These are phyloP conservation scores for Lactuca sativa DNA, from an alignment of 129 eudicot species.

Conservation along the genomic window DNA sequence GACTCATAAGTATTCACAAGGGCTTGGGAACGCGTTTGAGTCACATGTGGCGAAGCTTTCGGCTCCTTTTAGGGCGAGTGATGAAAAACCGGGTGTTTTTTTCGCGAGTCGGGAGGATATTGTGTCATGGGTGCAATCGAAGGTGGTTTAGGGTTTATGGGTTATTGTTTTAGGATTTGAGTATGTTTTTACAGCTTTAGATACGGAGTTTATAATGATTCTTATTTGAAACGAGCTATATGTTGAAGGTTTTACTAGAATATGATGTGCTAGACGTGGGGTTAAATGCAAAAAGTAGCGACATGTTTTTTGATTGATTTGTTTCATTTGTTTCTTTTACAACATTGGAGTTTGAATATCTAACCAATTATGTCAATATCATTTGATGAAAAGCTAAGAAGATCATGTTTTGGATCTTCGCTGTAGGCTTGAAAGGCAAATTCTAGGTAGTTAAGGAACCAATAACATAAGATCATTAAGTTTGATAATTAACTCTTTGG, in stretches of 20 bases:
- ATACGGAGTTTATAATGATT: constrained; percentile 28
- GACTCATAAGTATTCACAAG: constrained; percentile 65
- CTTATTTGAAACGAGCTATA: constrained; percentile 32
- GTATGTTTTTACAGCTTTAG: constrained; percentile 34
- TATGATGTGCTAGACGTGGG: neutral
- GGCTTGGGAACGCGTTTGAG: constrained; percentile 48
- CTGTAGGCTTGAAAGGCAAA: too few relatives aligned
- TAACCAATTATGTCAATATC: neutral
- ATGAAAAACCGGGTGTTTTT: constrained; percentile 57
- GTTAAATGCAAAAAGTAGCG: neutral
- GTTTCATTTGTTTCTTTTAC: neutral
- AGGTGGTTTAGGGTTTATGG: constrained; percentile 29
- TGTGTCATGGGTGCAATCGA: constrained; percentile 62
- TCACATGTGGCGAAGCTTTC: constrained; percentile 50
- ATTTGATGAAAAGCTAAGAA: neutral
- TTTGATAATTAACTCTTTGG: too few relatives aligned
- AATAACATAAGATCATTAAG: too few relatives aligned
- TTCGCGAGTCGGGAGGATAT: constrained; percentile 65
- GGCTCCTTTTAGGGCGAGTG: constrained; percentile 61
- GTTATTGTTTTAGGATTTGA: constrained; percentile 28
- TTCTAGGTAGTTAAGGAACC: too few relatives aligned
- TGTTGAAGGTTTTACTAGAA: constrained; percentile 17
- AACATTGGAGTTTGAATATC: too few relatives aligned
- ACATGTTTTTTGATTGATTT: too few relatives aligned
- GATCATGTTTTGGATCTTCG: too few relatives aligned